Conservation (phyloP, 371 early-diverging fungal genomes). For the Amoeboaphelidium protococcarum region DNA sequence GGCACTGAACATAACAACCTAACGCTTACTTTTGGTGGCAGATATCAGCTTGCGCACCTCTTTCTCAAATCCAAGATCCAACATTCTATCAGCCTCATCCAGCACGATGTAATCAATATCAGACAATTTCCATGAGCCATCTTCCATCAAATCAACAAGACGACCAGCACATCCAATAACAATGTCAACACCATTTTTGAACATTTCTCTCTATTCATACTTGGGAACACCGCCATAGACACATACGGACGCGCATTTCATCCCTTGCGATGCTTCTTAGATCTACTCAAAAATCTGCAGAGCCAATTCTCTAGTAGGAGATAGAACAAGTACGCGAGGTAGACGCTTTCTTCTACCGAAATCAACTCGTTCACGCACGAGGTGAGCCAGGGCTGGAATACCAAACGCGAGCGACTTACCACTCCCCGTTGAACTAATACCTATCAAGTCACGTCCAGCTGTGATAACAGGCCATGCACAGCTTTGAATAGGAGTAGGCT, state of each 20-base stretch:
- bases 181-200: constrained; percentile 51
- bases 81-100: constrained; percentile 94
- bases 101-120: constrained; percentile 67
- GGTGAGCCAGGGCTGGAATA: constrained; percentile 41
- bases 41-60: constrained; percentile 54
- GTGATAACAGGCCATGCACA: constrained; percentile 31
- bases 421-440: constrained; percentile 34
- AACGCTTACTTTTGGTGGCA: constrained; percentile 20
- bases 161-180: constrained; percentile 95
- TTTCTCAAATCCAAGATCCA: constrained; percentile 86
- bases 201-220: constrained; percentile 26
- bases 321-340: constrained; percentile 53
- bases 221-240: constrained; percentile 64
- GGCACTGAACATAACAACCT: constrained; percentile 67
- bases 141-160: constrained; percentile 80
- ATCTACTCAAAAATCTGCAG: constrained; percentile 51
- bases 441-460: constrained; percentile 28
- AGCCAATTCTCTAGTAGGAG: constrained; percentile 87
- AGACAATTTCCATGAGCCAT: constrained; percentile 39
- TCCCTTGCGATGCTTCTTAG: constrained; percentile 6
- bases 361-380: constrained; percentile 2
- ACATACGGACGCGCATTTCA: constrained; percentile 5
- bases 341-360: not conserved
- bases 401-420: constrained; percentile 85
- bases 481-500: constrained; percentile 32